phyloP scores from a whole-genome alignment of 1,284 basidiomycete species.

The Mycena sp. region DNA sequence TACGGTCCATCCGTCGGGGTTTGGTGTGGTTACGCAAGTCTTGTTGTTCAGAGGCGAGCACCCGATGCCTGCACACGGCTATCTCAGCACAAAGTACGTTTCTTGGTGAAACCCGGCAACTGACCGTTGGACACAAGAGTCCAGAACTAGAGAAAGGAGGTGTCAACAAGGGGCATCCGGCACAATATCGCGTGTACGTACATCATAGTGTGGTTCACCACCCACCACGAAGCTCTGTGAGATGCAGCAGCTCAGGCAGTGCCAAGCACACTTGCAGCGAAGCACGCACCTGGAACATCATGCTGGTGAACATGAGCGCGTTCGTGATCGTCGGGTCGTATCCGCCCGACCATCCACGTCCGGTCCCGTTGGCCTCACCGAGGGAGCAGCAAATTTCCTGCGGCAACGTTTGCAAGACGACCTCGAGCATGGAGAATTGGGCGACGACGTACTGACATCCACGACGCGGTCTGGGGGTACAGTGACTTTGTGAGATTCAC shows the following conservation, averaged over 20 bases:
- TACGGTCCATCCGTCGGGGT: slow-evolving; percentile 50
- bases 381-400: slow-evolving; percentile 50
- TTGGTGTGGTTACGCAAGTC: slow-evolving; percentile 42
- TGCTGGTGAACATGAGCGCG: slow-evolving; percentile 48
- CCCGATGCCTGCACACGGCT: slow-evolving; percentile 43
- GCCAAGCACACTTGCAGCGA: no score
- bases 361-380: slow-evolving; percentile 45
- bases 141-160: slow-evolving; percentile 42
- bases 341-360: slow-evolving; percentile 43
- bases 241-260: no score
- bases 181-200: slow-evolving; percentile 29
- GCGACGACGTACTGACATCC: slow-evolving; percentile 53
- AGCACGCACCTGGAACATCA: no score
- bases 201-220: slow-evolving; percentile 49
- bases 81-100: no score
- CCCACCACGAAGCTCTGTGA: slow-evolving; percentile 47
- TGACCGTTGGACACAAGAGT: slow-evolving; percentile 46
- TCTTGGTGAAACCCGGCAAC: neutral
- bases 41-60: slow-evolving; percentile 43
- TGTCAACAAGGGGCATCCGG: no score
- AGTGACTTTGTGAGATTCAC: slow-evolving; percentile 35
- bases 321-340: slow-evolving; percentile 52
- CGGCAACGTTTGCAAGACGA: neutral
- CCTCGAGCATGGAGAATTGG: slow-evolving; percentile 10
- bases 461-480: slow-evolving; percentile 43